A percentile compares a stretch with the other conserved stretches of the same genome.
Evolutionary conservation across 2,329 filamentous ascomycete genomes (phyloP).

Genomic region (Phyllosticta citrichinensis): DNA sequence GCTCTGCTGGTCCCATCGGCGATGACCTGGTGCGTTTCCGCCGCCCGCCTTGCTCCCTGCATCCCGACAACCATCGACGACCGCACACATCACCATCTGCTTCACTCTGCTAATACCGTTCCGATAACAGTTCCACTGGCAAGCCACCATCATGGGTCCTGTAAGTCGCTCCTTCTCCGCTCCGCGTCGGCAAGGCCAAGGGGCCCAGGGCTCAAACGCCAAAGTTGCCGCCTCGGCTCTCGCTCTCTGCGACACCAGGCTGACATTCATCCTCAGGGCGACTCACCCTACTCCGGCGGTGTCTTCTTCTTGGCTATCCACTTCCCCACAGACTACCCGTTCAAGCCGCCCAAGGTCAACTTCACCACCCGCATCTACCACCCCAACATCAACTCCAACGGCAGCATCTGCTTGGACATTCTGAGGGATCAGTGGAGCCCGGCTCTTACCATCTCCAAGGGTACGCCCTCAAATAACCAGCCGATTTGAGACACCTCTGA

Average conservation of each 20-base stretch:
- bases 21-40: constrained; percentile 81
- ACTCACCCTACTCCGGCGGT: constrained; percentile 95
- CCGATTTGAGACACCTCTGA: constrained; percentile 15
- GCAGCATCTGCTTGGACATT: constrained; percentile 98
- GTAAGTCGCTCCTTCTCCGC: constrained; percentile 49
- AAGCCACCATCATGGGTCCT: constrained; percentile 99
- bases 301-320: constrained; percentile 99
- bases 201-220: constrained; percentile 1
- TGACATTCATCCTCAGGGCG: constrained; percentile 50
- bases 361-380: constrained; percentile 99
- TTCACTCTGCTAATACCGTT: neutral
- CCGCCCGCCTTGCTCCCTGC: constrained; percentile 13
- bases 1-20: constrained; percentile 92
- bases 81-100: constrained; percentile 17
- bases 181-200: constrained; percentile 9
- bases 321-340: constrained; percentile 99
- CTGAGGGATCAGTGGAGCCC: constrained; percentile 98
- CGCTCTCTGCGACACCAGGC: constrained; percentile 11
- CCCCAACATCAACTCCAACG: constrained; percentile 99
- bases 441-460: constrained; percentile 96
- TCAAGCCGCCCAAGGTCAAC: constrained; percentile 99
- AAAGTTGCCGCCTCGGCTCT: neutral
- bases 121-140: constrained; percentile 83
- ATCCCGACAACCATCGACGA: constrained; percentile 16
- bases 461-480: constrained; percentile 39